Evolutionary conservation across 1,284 basidiomycete species (phyloP), one percentile per base, ranked within the genome.

Genomic region (Heterobasidion occidentale): DNA sequence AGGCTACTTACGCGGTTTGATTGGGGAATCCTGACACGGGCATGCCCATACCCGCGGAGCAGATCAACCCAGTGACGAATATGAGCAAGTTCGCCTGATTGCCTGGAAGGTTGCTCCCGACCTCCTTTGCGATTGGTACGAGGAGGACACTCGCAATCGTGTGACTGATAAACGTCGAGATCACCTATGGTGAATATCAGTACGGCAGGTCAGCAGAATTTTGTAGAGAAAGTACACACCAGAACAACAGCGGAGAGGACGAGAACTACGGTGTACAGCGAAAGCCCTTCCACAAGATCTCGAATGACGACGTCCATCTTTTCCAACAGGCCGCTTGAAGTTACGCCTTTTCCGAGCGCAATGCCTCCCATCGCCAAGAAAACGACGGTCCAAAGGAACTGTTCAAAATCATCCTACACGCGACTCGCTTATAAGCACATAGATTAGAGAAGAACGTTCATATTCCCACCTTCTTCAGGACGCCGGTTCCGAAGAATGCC

Each of bases 281-380:
- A 76, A 58, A 88, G 76, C 1, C 86, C 94, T 2, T 84, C 71
- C 15, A 98, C 86, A 33, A 89, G 65, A 7, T 74, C 67, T 50
- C 89, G 82, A 56, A 98, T 88, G 15, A 84, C 67, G 0, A 69
- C 70, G 64, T 94, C 92, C 71, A 94, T 78, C 38, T 88, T 81
- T 36, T 86, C 83, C 36, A 98, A 77, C 45, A 99, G 76, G 0
- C 97, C 96, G 46, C 92, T 96, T 2, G 90, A 88, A 17, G 86
- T 81, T 2, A 99, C 96, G 2, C 94, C 95, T 68, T 98, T 93
- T 51, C 96, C 97, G 3, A 98, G 82, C 0, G 94, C 93, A 53
- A 98, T 96, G 38, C 97, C 96, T 17, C 97, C 96, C 96, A 99
- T 99, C n/a, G 94, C 94, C 54, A 95, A 77, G 74, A 94, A 90